Evolutionary conservation across 2,329 filamentous ascomycete genomes (phyloP).

Genomic region (Neopestalotiopsis sp.): DNA sequence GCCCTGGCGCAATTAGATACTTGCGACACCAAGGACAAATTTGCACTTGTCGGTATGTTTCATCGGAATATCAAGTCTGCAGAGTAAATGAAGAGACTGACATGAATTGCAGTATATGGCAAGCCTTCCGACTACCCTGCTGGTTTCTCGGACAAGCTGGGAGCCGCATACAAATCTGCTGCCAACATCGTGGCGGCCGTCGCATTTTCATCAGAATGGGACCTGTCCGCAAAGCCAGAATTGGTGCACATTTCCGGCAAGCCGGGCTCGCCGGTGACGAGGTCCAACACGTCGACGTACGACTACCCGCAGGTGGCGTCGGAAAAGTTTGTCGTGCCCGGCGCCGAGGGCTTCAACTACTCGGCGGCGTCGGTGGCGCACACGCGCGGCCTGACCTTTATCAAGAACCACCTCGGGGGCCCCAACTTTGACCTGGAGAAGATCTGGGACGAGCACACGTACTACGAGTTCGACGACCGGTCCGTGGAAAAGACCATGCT

Average conservation of each 20-base stretch:
- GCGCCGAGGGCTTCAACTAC: constrained; percentile 55
- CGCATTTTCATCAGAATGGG: constrained; percentile 35
- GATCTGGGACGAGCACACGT: constrained; percentile 81
- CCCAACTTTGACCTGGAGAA: constrained; percentile 76
- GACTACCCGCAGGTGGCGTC: constrained; percentile 50
- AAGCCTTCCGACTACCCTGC: constrained; percentile 27
- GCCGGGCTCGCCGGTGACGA: constrained; percentile 21
- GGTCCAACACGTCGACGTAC: constrained; percentile 33
- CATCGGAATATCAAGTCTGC: not conserved
- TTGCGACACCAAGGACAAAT: constrained; percentile 43
- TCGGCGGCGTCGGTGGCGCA: constrained; percentile 65
- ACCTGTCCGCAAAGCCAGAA: constrained; percentile 28
- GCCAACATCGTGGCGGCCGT: constrained; percentile 36
- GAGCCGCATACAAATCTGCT: constrained; percentile 24
- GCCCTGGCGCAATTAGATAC: constrained; percentile 27
- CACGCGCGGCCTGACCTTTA: constrained; percentile 66
- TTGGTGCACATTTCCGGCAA: constrained; percentile 36
- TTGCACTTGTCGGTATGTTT: constrained; percentile 42
- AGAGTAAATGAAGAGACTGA: not conserved
- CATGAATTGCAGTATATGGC: constrained; percentile 25
- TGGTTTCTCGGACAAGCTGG: constrained; percentile 21
- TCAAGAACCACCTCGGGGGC: constrained; percentile 67
- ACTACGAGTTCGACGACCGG: constrained; percentile 71
- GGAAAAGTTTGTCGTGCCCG: constrained; percentile 53
- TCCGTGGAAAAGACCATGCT: constrained; percentile 76